phyloP scores from a whole-genome alignment of 495 filamentous ascomycete genomes.

The Penicillium bialowiezense region DNA sequence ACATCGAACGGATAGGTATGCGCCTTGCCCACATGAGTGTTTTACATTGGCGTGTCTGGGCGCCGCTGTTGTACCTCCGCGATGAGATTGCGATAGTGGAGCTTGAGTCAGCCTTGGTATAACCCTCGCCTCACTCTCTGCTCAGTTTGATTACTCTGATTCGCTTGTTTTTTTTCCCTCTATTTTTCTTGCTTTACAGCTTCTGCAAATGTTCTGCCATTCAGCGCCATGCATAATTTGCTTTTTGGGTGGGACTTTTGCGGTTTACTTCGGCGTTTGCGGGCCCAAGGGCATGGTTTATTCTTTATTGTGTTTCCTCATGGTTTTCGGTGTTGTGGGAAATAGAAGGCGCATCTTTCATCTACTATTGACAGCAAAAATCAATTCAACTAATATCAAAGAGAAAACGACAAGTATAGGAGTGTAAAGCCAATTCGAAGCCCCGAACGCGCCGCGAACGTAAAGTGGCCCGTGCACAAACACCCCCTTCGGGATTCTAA shows the following conservation, averaged over 20 bases:
- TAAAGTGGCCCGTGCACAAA: conserved; percentile 2
- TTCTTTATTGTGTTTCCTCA: no score
- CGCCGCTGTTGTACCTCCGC: conserved; percentile 59
- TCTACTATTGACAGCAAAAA: background rate
- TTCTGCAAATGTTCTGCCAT: conserved; percentile 20
- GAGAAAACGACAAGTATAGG: background rate
- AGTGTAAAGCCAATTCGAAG: no score
- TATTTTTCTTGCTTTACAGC: background rate
- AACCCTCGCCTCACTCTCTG: no score
- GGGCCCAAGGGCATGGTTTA: background rate
- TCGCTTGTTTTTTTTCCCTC: conserved; percentile 5
- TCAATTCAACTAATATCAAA: background rate
- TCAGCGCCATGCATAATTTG: conserved; percentile 37
- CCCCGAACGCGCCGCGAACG: no score
- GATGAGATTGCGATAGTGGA: conserved; percentile 33
- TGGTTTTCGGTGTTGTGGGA: conserved; percentile 1
- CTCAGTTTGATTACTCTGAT: conserved; percentile 10
- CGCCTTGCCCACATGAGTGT: conserved; percentile 76
- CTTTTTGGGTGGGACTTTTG: conserved; percentile 7
- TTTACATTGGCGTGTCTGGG: conserved; percentile 88
- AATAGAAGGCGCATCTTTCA: conserved; percentile 6
- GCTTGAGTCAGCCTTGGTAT: conserved; percentile 9
- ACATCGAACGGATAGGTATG: conserved; percentile 65
- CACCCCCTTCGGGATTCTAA: background rate
- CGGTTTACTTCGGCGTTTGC: conserved; percentile 4